Conservation (phyloP, 768 basidiomycete genomes). For the Boletus pseudo-olivaceus region DNA sequence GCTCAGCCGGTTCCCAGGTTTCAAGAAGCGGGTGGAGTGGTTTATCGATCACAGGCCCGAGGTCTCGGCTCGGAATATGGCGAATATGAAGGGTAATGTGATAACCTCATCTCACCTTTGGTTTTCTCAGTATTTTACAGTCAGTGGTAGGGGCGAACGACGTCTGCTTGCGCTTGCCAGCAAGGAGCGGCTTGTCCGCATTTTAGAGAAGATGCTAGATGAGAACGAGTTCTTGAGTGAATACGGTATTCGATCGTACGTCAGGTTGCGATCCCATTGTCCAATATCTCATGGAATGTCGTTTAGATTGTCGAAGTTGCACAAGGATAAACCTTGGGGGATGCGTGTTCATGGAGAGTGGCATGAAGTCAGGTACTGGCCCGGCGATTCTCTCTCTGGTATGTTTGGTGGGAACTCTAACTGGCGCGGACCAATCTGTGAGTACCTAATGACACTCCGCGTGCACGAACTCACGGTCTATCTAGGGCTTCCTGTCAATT, state of each 20-base stretch:
- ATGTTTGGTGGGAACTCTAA: slow-evolving; percentile 99
- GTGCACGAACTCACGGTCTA: neutral
- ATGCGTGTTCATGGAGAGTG: slow-evolving; percentile 91
- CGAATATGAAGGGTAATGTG: slow-evolving; percentile 81
- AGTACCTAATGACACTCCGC: slow-evolving; percentile 18
- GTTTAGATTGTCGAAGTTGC: slow-evolving; percentile 79
- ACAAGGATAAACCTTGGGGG: slow-evolving; percentile 91
- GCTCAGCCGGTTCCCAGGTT: slow-evolving; percentile 91
- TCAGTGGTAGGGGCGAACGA: slow-evolving; percentile 78
- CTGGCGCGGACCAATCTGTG: slow-evolving; percentile 90
- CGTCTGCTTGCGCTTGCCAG: slow-evolving; percentile 84
- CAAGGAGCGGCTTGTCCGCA: slow-evolving; percentile 84
- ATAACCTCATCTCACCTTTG: neutral
- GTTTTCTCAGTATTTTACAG: slow-evolving; percentile 12
- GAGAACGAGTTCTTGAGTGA: slow-evolving; percentile 96
- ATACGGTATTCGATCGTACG: slow-evolving; percentile 93
- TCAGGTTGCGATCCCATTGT: slow-evolving; percentile 11
- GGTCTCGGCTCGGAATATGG: slow-evolving; percentile 88
- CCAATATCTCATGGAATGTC: slow-evolving; percentile 6
- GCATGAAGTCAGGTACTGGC: slow-evolving; percentile 96
- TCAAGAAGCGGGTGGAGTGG: slow-evolving; percentile 99
- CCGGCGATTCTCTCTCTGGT: slow-evolving; percentile 92
- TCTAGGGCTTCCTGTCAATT: slow-evolving; percentile 92
- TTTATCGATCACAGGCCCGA: slow-evolving; percentile 92
- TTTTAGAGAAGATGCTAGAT: slow-evolving; percentile 95